Evolutionary conservation across 75 land plant species (phyloP).

Genomic region (Isoetes taiwanensis): DNA sequence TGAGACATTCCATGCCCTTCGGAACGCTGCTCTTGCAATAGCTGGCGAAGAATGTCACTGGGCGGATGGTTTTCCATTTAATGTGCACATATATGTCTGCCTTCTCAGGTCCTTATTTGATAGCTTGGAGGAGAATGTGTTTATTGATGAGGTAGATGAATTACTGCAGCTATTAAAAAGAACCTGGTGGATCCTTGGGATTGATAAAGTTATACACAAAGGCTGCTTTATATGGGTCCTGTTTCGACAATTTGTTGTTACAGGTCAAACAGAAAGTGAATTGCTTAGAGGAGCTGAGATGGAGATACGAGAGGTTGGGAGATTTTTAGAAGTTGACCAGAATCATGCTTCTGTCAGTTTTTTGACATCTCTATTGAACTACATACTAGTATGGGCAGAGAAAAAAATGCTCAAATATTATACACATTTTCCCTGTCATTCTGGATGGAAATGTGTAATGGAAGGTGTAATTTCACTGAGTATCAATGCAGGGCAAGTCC

Average conservation of each 20-base stretch:
- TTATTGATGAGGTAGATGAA: background rate
- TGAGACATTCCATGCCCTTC: background rate
- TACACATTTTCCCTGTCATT: background rate
- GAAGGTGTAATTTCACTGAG: background rate
- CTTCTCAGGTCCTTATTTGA: slow-evolving; percentile 6
- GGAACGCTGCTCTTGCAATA: background rate
- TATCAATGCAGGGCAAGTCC: background rate
- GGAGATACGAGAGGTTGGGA: background rate
- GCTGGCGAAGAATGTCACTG: slow-evolving; percentile 6
- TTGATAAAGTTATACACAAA: background rate
- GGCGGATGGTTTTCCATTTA: slow-evolving; percentile 6
- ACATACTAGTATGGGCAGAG: background rate
- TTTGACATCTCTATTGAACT: background rate
- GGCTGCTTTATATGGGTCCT: slow-evolving; percentile 4
- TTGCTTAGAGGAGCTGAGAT: background rate
- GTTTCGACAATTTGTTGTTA: background rate
- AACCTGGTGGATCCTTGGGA: slow-evolving; percentile 1
- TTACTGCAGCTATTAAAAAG: background rate
- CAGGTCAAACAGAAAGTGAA: background rate
- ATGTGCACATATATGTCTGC: background rate
- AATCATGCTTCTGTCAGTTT: background rate
- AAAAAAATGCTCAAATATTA: background rate
- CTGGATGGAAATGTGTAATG: slow-evolving; percentile 3
- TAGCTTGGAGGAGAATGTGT: background rate
- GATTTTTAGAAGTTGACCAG: background rate